Evolutionary conservation across 345 rosid species (phyloP).

Genomic region (Brassica napus): Da-Ae NC_063451.1:43869001-43869500

Average conservation of each 20-base stretch:
- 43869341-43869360: neutral
- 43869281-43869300: neutral
- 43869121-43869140: neutral
- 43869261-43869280: neutral
- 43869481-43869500: neutral
- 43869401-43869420: neutral
- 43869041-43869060: neutral
- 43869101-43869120: neutral
- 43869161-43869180: no score
- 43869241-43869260: constrained; percentile 3
- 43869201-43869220: constrained; percentile 31
- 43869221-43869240: constrained; percentile 27
- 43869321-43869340: neutral
- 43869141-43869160: no score
- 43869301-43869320: neutral
- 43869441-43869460: neutral
- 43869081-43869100: neutral
- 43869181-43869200: no score
- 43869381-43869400: neutral
- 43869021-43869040: neutral
- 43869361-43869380: neutral
- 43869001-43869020: neutral
- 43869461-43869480: neutral
- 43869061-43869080: no score
- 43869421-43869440: neutral